Conservation (phyloP, 805 yeast species). For the Barnettozyma wickerhamii region DNA sequence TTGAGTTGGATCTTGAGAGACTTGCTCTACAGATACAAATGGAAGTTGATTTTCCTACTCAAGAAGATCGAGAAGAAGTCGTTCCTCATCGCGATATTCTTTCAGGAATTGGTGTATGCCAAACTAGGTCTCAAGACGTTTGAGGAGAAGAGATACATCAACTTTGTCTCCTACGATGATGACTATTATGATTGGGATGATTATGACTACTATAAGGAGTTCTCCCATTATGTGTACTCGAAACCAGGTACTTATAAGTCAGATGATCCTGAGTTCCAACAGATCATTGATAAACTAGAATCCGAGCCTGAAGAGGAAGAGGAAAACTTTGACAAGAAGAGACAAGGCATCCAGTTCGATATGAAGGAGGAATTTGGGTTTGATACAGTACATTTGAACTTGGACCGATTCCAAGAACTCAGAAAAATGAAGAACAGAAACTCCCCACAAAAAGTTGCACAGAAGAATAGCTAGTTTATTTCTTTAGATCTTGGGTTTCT, state of each 20-base stretch:
- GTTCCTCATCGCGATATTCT: constrained; percentile 11
- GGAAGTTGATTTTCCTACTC: constrained; percentile 18
- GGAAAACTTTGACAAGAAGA: constrained; percentile 2
- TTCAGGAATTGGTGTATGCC: constrained; percentile 15
- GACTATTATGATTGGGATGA: constrained; percentile 16
- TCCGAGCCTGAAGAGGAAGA: neutral
- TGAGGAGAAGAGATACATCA: constrained; percentile 6
- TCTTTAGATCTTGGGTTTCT: constrained; percentile 17
- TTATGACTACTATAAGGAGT: constrained; percentile 17
- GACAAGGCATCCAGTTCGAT: constrained; percentile 11
- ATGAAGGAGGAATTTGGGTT: constrained; percentile 22
- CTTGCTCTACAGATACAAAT: constrained; percentile 18
- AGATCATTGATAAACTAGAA: constrained; percentile 3
- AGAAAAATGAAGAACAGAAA: neutral
- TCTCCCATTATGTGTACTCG: constrained; percentile 11
- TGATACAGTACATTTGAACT: constrained; percentile 13
- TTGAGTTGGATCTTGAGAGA: constrained; percentile 21
- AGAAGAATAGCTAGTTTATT: no score
- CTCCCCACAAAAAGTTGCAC: neutral
- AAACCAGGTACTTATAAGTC: constrained; percentile 7
- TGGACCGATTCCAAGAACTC: constrained; percentile 3
- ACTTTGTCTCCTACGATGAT: constrained; percentile 12
- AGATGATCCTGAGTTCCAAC: constrained; percentile 6
- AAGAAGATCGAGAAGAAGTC: constrained; percentile 13
- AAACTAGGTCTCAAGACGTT: constrained; percentile 14